Conservation (phyloP, 2,329 filamentous ascomycete genomes). For the Nothomitra cinnamomea region DNA sequence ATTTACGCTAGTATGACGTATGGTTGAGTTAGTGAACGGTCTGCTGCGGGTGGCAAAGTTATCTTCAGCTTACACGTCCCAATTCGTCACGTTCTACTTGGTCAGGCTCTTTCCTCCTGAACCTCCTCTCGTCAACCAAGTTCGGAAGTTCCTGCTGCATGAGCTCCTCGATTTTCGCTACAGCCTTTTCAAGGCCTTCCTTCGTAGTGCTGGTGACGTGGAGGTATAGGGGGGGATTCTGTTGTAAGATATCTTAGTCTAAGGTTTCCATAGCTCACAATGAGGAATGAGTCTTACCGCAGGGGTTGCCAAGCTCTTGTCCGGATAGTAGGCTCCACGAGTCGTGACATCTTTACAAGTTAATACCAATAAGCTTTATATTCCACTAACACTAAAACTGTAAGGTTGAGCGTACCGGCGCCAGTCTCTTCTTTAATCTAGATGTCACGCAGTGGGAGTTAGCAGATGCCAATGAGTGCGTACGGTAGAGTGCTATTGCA, state of each 20-base stretch:
- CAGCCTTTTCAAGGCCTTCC: constrained; percentile 75
- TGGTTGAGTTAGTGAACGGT: neutral
- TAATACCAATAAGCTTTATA: constrained; percentile 41
- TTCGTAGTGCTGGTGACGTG: constrained; percentile 90
- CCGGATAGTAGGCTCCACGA: constrained; percentile 87
- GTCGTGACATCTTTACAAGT: constrained; percentile 85
- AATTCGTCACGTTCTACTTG: constrained; percentile 78
- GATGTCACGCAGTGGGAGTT: constrained; percentile 70
- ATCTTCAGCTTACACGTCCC: constrained; percentile 48
- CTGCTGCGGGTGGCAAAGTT: neutral
- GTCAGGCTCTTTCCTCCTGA: constrained; percentile 67
- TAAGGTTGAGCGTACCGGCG: constrained; percentile 72
- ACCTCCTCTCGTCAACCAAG: constrained; percentile 83
- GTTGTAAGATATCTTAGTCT: constrained; percentile 7
- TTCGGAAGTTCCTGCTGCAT: constrained; percentile 95
- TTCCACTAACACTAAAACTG: constrained; percentile 32
- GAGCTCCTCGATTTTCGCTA: constrained; percentile 78
- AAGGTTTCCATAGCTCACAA: neutral
- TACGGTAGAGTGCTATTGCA: constrained; percentile 19
- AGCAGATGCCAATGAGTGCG: constrained; percentile 78
- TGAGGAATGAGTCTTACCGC: constrained; percentile 41
- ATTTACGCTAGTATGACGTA: constrained; percentile 57
- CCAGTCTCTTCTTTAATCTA: constrained; percentile 99
- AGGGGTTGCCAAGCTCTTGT: constrained; percentile 92
- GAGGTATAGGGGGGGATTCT: constrained; percentile 89